Conservation (phyloP, 352 stramenopile genomes). For the Phytophthora pistaciae region DNA sequence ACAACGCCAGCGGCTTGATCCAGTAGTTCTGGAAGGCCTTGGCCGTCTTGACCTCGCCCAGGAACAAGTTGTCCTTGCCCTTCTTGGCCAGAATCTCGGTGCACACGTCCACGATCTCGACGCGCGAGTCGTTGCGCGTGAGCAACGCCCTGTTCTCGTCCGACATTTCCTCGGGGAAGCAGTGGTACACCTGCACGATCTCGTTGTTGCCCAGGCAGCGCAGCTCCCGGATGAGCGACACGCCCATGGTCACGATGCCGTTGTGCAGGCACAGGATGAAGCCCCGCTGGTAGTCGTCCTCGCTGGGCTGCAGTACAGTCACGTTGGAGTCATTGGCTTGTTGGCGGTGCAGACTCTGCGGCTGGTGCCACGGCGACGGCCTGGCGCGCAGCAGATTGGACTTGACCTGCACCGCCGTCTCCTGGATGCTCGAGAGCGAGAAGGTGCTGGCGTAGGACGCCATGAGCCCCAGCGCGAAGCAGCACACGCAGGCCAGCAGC, state of each 20-base stretch:
- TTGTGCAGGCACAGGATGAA: constrained; percentile 59
- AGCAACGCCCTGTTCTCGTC: constrained; percentile 40
- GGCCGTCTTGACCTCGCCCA: constrained; percentile 23
- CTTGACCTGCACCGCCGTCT: constrained; percentile 5
- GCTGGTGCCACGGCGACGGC: constrained; percentile 16
- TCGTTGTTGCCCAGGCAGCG: constrained; percentile 33
- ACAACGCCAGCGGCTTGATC: constrained; percentile 68
- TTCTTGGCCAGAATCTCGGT: constrained; percentile 42
- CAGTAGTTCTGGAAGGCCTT: constrained; percentile 66
- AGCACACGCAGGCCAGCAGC: constrained; percentile 50
- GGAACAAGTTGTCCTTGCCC: constrained; percentile 38
- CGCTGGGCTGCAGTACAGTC: neutral
- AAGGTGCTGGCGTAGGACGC: constrained; percentile 39
- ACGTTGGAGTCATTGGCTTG: neutral
- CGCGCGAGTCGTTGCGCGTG: constrained; percentile 41
- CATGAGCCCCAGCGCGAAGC: constrained; percentile 47
- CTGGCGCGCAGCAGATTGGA: constrained; percentile 16
- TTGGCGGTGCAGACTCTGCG: constrained; percentile 10
- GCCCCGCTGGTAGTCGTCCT: constrained; percentile 25
- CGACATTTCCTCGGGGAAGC: constrained; percentile 53
- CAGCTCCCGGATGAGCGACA: constrained; percentile 67
- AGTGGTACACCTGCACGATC: constrained; percentile 34
- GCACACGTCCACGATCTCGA: constrained; percentile 81
- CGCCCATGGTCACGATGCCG: constrained; percentile 51
- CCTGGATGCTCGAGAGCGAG: constrained; percentile 20